Base-by-base conservation (phyloP, 805 yeast genomes). In the Saccharomycopsis selenospora region DNA sequence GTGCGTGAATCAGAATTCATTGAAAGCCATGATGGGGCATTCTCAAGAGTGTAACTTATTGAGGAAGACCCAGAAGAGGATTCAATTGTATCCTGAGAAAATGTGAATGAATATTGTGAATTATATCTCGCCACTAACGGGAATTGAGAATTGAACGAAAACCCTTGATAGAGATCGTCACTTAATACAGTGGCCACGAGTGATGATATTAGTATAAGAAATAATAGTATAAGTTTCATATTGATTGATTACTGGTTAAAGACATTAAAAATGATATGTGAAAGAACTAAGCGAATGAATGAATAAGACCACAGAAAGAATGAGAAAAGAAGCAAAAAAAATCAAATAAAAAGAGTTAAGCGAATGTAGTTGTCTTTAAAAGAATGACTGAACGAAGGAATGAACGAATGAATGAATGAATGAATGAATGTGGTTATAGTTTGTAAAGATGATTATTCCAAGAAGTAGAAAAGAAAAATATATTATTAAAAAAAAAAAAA, bases 71-170 rank as follows among this genome's bases (percentile, higher is more conserved):
- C 65, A 43, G 67, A 61, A 2, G 71, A 61, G 36, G 65, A 60
- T 1, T 33, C 47, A 78, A 71, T 45, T 2, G 98, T 91, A 56
- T 80, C 78, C 51, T 75, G 67, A 47, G 89, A 81, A 38, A 91
- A 65, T 30, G 81, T 72, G 65, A 86, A 91, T 17, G 67, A 56
- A 65, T 82, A 91, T 2, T 61, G 56, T 56, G 77, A 70, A 51
- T 77, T 77, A 13, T 79, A 76, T 50, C 95, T 73, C 3, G 95
- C 98, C 11, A 93, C 86, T 28, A 88, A 83, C 3, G 98, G 98
- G 20, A 81, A 72, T 66, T 91, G 99, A 61, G 80, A 79, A 55
- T 75, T 66, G 61, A 89, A 78, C n/a, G 95, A 90, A 69, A 82
- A 86, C 41, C 85, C 85, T 36, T 74, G 40, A 22, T 42, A 36